Percentiles rank a stretch among this genome's conserved stretches.
phyloP scores from a whole-genome alignment of 1,284 basidiomycete species.

The Ustilago hordei region DNA sequence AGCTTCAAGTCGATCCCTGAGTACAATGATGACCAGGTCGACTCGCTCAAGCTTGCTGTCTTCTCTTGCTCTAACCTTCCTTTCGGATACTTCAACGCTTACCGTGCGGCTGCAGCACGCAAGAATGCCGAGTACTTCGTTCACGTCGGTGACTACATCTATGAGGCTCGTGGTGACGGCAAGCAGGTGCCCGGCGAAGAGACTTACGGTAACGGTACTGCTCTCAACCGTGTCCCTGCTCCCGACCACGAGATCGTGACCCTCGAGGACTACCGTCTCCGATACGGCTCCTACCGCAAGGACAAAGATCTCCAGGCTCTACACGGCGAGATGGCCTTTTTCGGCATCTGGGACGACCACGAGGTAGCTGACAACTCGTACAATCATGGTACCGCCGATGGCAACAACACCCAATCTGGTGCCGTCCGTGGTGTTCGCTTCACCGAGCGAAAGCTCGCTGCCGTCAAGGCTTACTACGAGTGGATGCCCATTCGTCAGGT shows the following conservation, averaged over 20 bases:
- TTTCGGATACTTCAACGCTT: constrained; percentile 78
- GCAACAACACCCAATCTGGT: constrained; percentile 75
- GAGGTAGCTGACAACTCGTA: constrained; percentile 77
- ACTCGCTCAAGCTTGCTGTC: constrained; percentile 74
- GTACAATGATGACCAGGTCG: constrained; percentile 65
- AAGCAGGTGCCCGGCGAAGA: constrained; percentile 33
- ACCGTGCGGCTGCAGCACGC: constrained; percentile 74
- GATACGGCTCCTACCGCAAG: constrained; percentile 74
- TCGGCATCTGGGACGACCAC: constrained; percentile 74
- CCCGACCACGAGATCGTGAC: constrained; percentile 75
- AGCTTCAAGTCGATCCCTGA: constrained; percentile 72
- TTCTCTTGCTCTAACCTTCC: constrained; percentile 76
- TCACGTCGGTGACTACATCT: constrained; percentile 77
- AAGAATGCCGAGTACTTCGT: constrained; percentile 75
- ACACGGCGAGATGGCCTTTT: constrained; percentile 32
- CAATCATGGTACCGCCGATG: constrained; percentile 76
- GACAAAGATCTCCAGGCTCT: constrained; percentile 50
- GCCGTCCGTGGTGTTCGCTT: constrained; percentile 69
- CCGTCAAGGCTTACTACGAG: constrained; percentile 77
- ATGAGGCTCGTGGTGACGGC: constrained; percentile 60
- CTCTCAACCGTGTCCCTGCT: constrained; percentile 66
- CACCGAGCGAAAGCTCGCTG: constrained; percentile 77
- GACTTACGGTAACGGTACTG: constrained; percentile 68
- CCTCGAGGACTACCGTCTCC: constrained; percentile 76
- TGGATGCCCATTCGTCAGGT: constrained; percentile 80